These are phyloP conservation scores for Collybiopsis luxurians DNA, from an alignment of 768 basidiomycete genomes.

Conservation along the genomic window DNA sequence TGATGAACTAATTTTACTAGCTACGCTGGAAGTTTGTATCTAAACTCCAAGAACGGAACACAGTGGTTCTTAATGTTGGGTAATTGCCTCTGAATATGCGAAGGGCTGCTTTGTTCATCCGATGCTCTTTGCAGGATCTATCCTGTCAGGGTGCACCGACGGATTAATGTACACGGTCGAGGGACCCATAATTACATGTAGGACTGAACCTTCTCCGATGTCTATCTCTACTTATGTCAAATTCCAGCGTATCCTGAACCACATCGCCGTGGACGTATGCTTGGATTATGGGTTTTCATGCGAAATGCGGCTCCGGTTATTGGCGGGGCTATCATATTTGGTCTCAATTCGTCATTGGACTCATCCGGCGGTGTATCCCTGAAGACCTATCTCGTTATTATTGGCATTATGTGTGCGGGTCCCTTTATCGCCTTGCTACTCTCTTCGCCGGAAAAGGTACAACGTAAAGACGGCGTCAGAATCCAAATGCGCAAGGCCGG, in stretches of 20 bases:
- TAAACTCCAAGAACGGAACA: conserved; percentile 31
- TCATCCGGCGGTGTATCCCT: conserved; percentile 29
- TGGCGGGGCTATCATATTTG: conserved; percentile 33
- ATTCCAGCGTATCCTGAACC: conserved; percentile 29
- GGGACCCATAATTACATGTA: conserved; percentile 31
- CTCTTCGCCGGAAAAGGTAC: conserved; percentile 26
- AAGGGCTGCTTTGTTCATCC: background rate
- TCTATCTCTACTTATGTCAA: background rate
- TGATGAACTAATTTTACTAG: conserved; percentile 9
- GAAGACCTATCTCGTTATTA: conserved; percentile 30
- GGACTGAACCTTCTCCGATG: conserved; percentile 4
- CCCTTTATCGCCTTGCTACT: conserved; percentile 28
- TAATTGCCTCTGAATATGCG: too few species aligned
- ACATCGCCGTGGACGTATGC: conserved; percentile 30
- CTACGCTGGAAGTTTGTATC: conserved; percentile 29
- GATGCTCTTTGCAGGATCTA: conserved; percentile 18
- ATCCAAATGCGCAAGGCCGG: conserved; percentile 25
- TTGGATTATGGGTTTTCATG: conserved; percentile 32
- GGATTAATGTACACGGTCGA: conserved; percentile 31
- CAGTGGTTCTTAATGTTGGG: conserved; percentile 34
- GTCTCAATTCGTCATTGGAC: conserved; percentile 24
- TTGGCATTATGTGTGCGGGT: conserved; percentile 33
- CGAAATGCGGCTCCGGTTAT: conserved; percentile 30
- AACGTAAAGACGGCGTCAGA: conserved; percentile 27
- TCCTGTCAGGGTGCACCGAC: conserved; percentile 27